Conservation (phyloP, 202 grass and related monocot genomes). For the Panicum hallii region DNA sequence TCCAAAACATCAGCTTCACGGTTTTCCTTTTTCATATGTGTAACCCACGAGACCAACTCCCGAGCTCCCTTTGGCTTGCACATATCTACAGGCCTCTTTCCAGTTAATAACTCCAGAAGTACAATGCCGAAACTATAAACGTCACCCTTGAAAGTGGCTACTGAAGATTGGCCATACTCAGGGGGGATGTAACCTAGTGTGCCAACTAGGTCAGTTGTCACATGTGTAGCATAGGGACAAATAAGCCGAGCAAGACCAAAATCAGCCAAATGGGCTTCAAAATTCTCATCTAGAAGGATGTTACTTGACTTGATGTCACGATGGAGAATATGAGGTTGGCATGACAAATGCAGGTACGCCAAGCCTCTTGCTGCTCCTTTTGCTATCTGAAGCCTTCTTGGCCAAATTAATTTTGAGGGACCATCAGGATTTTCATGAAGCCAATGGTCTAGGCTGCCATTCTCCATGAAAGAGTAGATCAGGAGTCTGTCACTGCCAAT, state of each 20-base stretch:
- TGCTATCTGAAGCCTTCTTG: constrained; percentile 83
- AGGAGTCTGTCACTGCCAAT: constrained; percentile 82
- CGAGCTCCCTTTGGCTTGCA: constrained; percentile 80
- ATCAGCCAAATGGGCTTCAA: constrained; percentile 93
- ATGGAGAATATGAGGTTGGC: constrained; percentile 93
- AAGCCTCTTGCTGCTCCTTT: constrained; percentile 82
- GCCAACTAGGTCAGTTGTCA: constrained; percentile 92
- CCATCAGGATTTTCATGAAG: constrained; percentile 87
- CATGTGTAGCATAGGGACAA: constrained; percentile 93
- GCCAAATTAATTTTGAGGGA: constrained; percentile 68
- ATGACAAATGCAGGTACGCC: constrained; percentile 86
- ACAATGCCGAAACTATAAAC: constrained; percentile 97
- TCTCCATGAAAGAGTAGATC: constrained; percentile 96
- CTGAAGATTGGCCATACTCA: constrained; percentile 88
- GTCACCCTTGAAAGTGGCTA: constrained; percentile 96
- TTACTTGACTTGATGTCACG: constrained; percentile 97
- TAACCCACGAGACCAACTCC: constrained; percentile 86
- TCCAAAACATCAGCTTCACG: constrained; percentile 74
- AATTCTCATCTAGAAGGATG: constrained; percentile 87
- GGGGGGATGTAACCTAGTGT: constrained; percentile 96
- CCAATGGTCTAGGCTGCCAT: constrained; percentile 94
- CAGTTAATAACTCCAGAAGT: constrained; percentile 86
- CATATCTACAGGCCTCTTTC: constrained; percentile 92
- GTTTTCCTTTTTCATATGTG: constrained; percentile 74
- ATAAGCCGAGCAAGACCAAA: constrained; percentile 97